Evolutionary conservation across 805 yeast genomes (phyloP), one percentile per base, ranked within the genome.

Genomic region (Saturnispora zaruensis): DNA sequence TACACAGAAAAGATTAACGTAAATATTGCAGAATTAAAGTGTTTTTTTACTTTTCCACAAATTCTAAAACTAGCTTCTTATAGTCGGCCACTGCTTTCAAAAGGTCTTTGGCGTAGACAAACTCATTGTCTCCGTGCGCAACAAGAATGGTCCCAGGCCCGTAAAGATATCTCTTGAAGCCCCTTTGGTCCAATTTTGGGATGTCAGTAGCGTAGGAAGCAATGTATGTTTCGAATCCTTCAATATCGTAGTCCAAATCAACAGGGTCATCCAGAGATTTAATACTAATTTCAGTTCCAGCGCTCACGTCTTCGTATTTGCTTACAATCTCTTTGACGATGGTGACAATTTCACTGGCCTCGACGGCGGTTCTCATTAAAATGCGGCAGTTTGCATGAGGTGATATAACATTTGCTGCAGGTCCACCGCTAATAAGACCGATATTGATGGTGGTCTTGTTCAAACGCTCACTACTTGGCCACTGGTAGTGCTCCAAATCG

Each of bases 121-220:
- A 74, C 63, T 81, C 87, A 49, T 76, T 61, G 50, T 72, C 80
- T 6, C 78, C 72, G 57, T 81, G 86, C 0, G 86, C 86, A 36
- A 76, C 79, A 32, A 66, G 69, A 45, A 81, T 80, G 2, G 80
- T 65, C 2, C 88, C 88, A 3, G 87, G 86, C 0, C 87, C 88
- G 56, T 79, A 82, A 7, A 82, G 64, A 57, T 78, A 81, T 56
- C 77, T 67, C 50, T 67, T 70, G 54, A 68, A 69, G 6, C 66
- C 66, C 18, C 56, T 46, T 6, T 57, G 56, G 4, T 55, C 48
- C 42, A 77, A 54, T 47, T 73, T 68, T 13, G 81, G 80, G 45
- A 77, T 67, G 56, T 78, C 82, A 1, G 71, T 67, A 11, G 61
- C 58, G 45, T 65, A 67, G 3, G 67, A 53, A 2, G 68, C 67